Evolutionary conservation across 2,329 filamentous ascomycete genomes (phyloP).

Genomic region (Hypoxylon sp.): DNA sequence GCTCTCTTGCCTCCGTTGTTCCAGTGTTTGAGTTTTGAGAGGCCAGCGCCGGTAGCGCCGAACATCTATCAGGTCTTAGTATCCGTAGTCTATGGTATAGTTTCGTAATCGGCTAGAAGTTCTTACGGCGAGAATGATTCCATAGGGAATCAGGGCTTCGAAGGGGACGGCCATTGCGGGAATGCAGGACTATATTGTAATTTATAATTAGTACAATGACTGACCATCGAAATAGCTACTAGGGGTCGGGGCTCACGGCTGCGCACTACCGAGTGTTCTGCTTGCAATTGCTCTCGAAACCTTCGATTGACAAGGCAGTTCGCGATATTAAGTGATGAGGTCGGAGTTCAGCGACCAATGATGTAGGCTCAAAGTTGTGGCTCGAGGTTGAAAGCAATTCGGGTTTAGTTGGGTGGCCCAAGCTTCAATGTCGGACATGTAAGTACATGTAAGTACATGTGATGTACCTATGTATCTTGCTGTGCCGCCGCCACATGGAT

Average conservation of each 20-base stretch:
- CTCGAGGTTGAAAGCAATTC: slow-evolving; percentile 12
- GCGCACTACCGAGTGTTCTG: slow-evolving; percentile 7
- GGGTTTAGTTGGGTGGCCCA: not conserved
- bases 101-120: slow-evolving; percentile 22
- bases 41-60: slow-evolving; percentile 70
- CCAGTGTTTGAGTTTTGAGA: slow-evolving; percentile 70
- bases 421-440: not conserved
- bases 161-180: slow-evolving; percentile 74
- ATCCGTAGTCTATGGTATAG: slow-evolving; percentile 19
- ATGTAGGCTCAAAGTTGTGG: slow-evolving; percentile 28
- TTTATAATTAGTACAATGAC: slow-evolving; percentile 17
- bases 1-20: slow-evolving; percentile 74
- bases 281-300: slow-evolving; percentile 19
- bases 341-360: slow-evolving; percentile 32
- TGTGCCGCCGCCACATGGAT: not conserved
- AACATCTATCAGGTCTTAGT: slow-evolving; percentile 69
- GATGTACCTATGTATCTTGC: too few species aligned
- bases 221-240: not conserved
- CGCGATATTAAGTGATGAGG: slow-evolving; percentile 25
- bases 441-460: not conserved
- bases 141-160: slow-evolving; percentile 75
- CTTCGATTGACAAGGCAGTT: slow-evolving; percentile 18
- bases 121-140: slow-evolving; percentile 73
- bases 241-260: slow-evolving; percentile 17
- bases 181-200: slow-evolving; percentile 24